Percentiles rank a stretch among this genome's conserved stretches.
These are phyloP conservation scores for Desmodesmus armatus DNA, from an alignment of 139 green algal species.

Conservation along the genomic window DNA sequence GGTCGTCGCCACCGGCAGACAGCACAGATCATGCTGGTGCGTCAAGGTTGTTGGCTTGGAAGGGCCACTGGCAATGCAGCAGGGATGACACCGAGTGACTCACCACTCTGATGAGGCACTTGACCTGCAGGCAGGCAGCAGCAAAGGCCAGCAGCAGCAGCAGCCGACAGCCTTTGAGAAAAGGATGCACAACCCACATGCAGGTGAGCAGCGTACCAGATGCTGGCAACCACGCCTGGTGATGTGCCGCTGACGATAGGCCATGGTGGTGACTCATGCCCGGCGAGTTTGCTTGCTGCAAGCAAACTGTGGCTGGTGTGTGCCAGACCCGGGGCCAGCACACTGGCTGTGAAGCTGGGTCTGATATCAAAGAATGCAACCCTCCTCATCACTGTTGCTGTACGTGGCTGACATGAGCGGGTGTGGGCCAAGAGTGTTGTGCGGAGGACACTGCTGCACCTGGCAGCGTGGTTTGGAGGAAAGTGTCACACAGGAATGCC, in stretches of 20 bases:
- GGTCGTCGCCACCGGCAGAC: neutral
- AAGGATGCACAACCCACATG: neutral
- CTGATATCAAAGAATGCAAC: neutral
- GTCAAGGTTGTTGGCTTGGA: neutral
- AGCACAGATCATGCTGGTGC: neutral
- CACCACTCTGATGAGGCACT: constrained; percentile 66
- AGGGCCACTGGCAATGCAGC: neutral
- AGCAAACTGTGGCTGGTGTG: no score
- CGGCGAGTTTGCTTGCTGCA: no score
- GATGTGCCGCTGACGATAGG: no score
- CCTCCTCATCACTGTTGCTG: neutral
- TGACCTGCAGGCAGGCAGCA: constrained; percentile 50
- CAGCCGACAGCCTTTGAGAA: neutral
- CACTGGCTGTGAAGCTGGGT: neutral
- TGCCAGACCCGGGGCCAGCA: neutral
- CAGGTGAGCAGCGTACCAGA: neutral
- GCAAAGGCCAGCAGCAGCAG: constrained; percentile 1
- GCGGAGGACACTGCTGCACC: neutral
- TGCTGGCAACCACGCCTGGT: no score
- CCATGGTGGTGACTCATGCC: no score
- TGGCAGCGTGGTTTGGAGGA: neutral
- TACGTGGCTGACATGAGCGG: neutral
- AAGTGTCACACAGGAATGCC: neutral
- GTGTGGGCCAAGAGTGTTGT: no score
- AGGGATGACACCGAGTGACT: neutral